Percentiles rank a stretch among this genome's conserved stretches.
These are phyloP conservation scores for Daedaleopsis nitida DNA, from an alignment of 768 basidiomycete species.

Conservation along the genomic window DNA sequence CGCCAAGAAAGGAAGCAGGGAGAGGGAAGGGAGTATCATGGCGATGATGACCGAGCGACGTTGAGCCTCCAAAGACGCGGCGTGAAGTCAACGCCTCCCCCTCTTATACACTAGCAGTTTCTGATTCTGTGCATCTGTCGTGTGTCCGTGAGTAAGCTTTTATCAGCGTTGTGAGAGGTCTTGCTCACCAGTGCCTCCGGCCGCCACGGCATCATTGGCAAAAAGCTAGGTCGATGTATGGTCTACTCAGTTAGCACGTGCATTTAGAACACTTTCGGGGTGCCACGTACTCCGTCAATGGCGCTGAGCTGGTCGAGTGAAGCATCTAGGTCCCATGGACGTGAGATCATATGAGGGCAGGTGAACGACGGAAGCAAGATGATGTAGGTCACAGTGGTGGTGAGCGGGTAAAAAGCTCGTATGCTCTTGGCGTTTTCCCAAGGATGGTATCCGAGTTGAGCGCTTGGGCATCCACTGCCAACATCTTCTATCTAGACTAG, in stretches of 20 bases:
- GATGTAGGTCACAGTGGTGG: background rate
- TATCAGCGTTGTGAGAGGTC: background rate
- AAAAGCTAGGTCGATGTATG: background rate
- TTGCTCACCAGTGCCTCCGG: background rate
- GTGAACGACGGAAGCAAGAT: background rate
- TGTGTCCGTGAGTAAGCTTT: background rate
- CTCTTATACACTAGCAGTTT: background rate
- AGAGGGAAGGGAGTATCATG: background rate
- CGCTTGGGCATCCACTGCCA: background rate
- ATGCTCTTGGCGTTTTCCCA: background rate
- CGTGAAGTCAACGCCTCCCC: background rate
- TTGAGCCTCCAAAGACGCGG: background rate
- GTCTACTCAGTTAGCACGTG: background rate
- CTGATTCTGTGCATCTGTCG: too few relatives aligned
- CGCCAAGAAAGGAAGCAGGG: background rate
- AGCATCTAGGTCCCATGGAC: background rate
- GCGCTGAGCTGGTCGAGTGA: background rate
- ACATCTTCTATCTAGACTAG: background rate
- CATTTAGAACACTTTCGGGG: too few relatives aligned
- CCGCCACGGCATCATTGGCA: background rate
- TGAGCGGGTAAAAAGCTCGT: background rate
- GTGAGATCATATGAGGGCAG: background rate
- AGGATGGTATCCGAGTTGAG: background rate
- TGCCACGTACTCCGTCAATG: background rate
- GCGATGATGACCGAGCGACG: background rate